A percentile compares a stretch with the other conserved stretches of the same genome.
phyloP scores from a whole-genome alignment of 2,329 filamentous ascomycete genomes.

The Aquanectria penicillioides region DNA sequence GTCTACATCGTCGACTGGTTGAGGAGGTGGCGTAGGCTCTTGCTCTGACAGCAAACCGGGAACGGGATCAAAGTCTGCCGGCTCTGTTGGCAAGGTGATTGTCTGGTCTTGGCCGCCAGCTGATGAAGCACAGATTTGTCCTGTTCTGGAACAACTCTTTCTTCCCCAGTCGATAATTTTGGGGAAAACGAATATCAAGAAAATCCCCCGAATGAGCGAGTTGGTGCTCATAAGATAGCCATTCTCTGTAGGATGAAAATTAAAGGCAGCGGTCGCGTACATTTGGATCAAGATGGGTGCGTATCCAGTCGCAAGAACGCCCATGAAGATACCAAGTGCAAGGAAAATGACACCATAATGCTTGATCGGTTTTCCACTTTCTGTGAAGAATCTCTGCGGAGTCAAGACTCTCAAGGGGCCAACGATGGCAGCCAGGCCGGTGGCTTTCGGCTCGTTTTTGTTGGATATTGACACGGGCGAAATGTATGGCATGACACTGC shows the following conservation, averaged over 20 bases:
- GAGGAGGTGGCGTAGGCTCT: neutral
- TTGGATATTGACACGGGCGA: too few relatives aligned
- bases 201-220: neutral
- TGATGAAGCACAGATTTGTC: too few relatives aligned
- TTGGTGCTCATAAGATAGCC: neutral
- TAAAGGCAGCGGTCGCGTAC: neutral
- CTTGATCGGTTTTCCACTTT: neutral
- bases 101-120: neutral
- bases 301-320: neutral
- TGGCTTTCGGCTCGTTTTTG: slow-evolving; percentile 55
- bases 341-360: neutral
- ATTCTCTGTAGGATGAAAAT: neutral
- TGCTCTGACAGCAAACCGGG: neutral
- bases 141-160: neutral
- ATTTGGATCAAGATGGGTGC: neutral
- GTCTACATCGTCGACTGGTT: neutral
- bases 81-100: neutral
- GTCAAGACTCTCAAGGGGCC: neutral
- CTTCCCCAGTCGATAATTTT: neutral
- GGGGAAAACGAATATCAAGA: neutral
- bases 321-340: neutral
- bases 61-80: neutral
- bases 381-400: neutral
- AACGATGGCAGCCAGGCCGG: slow-evolving; percentile 45
- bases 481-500: too few relatives aligned